phyloP scores from a whole-genome alignment of 352 stramenopile genomes.

The Aphanomyces astaci region DNA sequence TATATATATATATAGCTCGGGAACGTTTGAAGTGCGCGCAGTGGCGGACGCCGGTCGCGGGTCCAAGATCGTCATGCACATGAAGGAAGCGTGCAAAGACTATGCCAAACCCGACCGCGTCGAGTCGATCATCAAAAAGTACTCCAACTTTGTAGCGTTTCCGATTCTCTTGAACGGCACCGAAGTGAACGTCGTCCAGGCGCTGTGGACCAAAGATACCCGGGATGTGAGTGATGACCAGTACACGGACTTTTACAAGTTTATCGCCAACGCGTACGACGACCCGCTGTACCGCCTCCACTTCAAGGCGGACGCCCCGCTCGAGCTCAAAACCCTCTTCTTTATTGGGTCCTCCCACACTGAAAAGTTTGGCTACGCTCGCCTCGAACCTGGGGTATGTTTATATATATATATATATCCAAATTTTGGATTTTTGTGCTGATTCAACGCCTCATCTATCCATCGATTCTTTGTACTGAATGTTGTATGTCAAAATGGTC shows the following conservation, averaged over 20 bases:
- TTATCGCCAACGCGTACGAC: slow-evolving; percentile 93
- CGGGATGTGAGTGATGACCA: slow-evolving; percentile 94
- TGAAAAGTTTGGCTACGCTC: slow-evolving; percentile 94
- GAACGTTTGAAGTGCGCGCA: slow-evolving; percentile 70
- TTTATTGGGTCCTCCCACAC: slow-evolving; percentile 96
- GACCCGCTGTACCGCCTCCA: slow-evolving; percentile 92
- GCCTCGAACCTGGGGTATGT: slow-evolving; percentile 93
- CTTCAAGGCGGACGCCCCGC: slow-evolving; percentile 96
- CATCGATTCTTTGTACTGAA: too few relatives aligned
- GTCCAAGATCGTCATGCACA: slow-evolving; percentile 96
- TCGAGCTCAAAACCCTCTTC: slow-evolving; percentile 98
- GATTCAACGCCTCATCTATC: too few relatives aligned
- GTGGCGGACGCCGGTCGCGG: slow-evolving; percentile 77
- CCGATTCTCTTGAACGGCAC: slow-evolving; percentile 97
- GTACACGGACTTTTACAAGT: slow-evolving; percentile 97
- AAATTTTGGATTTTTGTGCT: too few relatives aligned
- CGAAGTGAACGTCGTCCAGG: slow-evolving; percentile 97
- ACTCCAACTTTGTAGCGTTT: slow-evolving; percentile 99
- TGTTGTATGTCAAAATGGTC: too few relatives aligned
- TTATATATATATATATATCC: too few relatives aligned
- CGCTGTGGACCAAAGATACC: slow-evolving; percentile 96
- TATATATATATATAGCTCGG: slow-evolving; percentile 30
- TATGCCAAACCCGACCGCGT: slow-evolving; percentile 89
- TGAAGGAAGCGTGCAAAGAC: slow-evolving; percentile 96
- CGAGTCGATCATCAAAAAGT: slow-evolving; percentile 96